Conservation (phyloP, 345 rosid species). For the Adansonia digitata region DNA sequence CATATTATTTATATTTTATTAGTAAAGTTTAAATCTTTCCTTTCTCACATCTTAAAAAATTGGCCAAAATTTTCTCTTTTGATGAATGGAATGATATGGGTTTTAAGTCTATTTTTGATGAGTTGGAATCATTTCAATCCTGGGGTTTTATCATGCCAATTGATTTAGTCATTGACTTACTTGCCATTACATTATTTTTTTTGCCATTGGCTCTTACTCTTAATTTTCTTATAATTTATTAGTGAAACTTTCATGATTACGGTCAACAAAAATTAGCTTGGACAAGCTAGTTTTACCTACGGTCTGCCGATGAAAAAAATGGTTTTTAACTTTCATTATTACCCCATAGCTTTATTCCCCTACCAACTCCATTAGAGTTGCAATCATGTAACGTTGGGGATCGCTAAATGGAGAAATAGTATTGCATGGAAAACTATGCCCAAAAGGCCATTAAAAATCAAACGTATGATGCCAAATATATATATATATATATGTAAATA, state of each 20-base stretch:
- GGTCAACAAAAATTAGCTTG: not conserved
- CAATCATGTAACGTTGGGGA: not conserved
- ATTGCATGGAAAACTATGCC: not conserved
- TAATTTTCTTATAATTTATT: not conserved
- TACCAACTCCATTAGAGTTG: no score
- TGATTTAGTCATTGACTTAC: not conserved
- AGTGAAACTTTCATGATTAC: not conserved
- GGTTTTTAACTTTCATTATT: not conserved
- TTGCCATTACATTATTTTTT: no score
- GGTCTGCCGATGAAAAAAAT: not conserved
- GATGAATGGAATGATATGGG: not conserved
- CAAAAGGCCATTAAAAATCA: not conserved
- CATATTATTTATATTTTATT: no score
- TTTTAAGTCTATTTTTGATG: not conserved
- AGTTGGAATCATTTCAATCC: not conserved
- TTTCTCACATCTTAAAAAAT: no score
- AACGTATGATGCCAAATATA: no score
- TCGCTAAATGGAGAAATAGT: not conserved
- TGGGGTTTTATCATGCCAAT: no score
- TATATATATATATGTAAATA: no score
- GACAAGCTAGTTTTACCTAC: not conserved
- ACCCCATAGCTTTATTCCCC: not conserved
- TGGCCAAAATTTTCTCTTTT: no score
- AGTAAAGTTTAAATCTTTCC: no score
- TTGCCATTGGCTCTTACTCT: no score